Conservation (phyloP, 2,329 filamentous ascomycete genomes). For the Blumeria graminis region DNA sequence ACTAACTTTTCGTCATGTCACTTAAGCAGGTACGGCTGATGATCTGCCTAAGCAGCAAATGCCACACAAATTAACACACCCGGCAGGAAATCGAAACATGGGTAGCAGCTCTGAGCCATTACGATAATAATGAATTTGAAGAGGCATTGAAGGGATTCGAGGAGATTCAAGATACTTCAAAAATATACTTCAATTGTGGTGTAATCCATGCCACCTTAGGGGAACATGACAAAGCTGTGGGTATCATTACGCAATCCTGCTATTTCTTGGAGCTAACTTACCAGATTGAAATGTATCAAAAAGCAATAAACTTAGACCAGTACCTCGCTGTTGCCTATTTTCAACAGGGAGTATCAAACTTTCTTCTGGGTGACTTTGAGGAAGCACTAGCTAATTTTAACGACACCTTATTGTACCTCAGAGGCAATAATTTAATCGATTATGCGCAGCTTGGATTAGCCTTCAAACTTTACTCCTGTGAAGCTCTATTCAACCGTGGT, state of each 20-base stretch:
- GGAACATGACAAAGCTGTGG: constrained; percentile 82
- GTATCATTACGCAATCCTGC: constrained; percentile 17
- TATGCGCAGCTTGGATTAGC: constrained; percentile 88
- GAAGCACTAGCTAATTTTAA: constrained; percentile 97
- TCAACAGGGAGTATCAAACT: constrained; percentile 95
- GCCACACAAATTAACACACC: constrained; percentile 3
- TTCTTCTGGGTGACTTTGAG: constrained; percentile 87
- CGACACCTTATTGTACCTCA: constrained; percentile 79
- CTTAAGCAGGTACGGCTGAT: constrained; percentile 18
- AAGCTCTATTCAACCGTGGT: constrained; percentile 90
- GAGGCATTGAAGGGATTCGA: constrained; percentile 66
- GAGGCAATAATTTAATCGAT: constrained; percentile 92
- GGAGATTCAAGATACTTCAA: constrained; percentile 78
- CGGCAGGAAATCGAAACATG: constrained; percentile 85
- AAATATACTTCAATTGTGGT: constrained; percentile 95
- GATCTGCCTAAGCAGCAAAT: background rate
- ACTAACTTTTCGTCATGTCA: constrained; percentile 16
- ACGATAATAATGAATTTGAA: constrained; percentile 96
- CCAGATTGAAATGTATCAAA: constrained; percentile 85
- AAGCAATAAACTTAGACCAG: constrained; percentile 70
- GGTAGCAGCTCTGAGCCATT: constrained; percentile 73
- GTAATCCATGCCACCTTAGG: constrained; percentile 93
- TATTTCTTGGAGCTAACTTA: constrained; percentile 3
- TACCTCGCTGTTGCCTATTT: constrained; percentile 97
- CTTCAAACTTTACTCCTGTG: constrained; percentile 93